Percentiles rank a stretch among this genome's conserved stretches.
Conservation (phyloP, 1,284 basidiomycete species). For the Cryptococcus sp. region DNA sequence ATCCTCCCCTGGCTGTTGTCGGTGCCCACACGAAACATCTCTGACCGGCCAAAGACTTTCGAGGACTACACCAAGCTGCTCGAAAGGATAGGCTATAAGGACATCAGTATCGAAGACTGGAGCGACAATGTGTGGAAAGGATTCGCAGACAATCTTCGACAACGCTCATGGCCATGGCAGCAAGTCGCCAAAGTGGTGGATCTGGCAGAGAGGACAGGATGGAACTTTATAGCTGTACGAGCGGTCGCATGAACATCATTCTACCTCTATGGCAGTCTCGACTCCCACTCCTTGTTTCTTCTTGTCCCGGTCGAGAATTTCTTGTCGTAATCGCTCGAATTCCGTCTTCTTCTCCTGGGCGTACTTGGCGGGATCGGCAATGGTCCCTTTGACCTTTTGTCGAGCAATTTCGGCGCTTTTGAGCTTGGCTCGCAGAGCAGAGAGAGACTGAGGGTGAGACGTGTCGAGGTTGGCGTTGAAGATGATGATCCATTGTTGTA, state of each 20-base stretch:
- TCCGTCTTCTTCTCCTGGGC: constrained; percentile 33
- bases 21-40: constrained; percentile 57
- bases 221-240: constrained; percentile 56
- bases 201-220: constrained; percentile 48
- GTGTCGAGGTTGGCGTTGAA: constrained; percentile 46
- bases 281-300: constrained; percentile 13
- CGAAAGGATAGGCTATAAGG: constrained; percentile 53
- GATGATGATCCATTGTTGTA: constrained; percentile 45
- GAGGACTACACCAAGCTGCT: constrained; percentile 52
- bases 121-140: constrained; percentile 58
- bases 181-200: constrained; percentile 49
- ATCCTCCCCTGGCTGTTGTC: constrained; percentile 34
- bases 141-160: constrained; percentile 53
- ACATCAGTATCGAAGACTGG: constrained; percentile 59
- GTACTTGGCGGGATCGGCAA: constrained; percentile 29
- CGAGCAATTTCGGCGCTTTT: constrained; percentile 26
- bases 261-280: constrained; percentile 39
- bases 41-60: constrained; percentile 39
- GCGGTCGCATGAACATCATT: constrained; percentile 24
- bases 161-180: constrained; percentile 43
- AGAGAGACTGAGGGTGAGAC: constrained; percentile 36
- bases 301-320: constrained; percentile 36
- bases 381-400: constrained; percentile 35
- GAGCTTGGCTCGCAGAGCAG: constrained; percentile 35
- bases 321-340: constrained; percentile 36